Evolutionary conservation across 768 basidiomycete species (phyloP), one percentile per base, ranked within the genome.

Genomic region (Solioccasus polychromus): DNA sequence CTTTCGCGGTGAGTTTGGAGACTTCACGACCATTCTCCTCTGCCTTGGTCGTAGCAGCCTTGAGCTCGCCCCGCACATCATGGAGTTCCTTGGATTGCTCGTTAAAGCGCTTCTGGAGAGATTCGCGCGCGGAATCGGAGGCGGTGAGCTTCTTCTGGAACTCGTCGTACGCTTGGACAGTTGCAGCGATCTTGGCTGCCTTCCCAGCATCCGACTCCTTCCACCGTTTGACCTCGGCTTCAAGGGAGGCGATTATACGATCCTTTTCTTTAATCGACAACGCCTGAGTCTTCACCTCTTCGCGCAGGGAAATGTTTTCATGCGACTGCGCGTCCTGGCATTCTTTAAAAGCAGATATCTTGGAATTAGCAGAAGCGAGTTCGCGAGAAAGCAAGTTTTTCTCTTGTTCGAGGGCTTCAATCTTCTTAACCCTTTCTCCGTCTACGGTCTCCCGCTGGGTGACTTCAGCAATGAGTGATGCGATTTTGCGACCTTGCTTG

Each of bases 211-310:
- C 47, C 11, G 31, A 18, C 19, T 11, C 30, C 26, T 35, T 45
- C 48, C 31, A 24, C 22, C 22, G 18, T 15, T 5, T 18, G 12
- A 45, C 35, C 17, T 50, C 35, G 8, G 26, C 34, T 2, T 22
- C 24, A 15, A 44, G 14, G 18, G 39, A 37, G 5, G 31, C 30
- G 15, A 50, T 45, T 5, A 17, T 30, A 15, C 26, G 35, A 19
- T 50, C 39, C 14, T 6, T 38, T 19, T 50, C 43, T 24, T 32
- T 35, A 3, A 48, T 22, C n/a, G 29, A 34, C n/a, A 14, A 19
- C 29, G 7, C 7, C 22, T 26, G 29, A n/a, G 31, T 5, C n/a
- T 35, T 9, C n/a, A 51, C 8, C 14, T 48, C 20, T 7, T 6
- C 15, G 20, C 8, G 31, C 15, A 19, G 2, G 7, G 45, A 48